Conservation (phyloP, 75 land plant genomes). For the Pinus tabuliformis region DNA sequence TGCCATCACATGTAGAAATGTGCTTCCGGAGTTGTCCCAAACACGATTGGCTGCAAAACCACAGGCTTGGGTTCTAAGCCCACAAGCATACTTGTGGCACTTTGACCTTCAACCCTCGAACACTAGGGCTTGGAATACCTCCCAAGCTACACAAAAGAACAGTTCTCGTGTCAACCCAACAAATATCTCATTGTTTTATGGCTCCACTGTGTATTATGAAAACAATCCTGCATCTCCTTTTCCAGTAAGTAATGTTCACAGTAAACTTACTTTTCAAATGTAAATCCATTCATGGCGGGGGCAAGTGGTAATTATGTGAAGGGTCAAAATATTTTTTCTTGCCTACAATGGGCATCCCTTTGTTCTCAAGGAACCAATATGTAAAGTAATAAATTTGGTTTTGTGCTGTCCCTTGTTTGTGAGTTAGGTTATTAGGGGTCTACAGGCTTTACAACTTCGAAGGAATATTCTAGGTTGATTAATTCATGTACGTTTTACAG, state of each 20-base stretch:
- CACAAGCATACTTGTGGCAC: too few relatives aligned
- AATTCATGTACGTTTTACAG: slow-evolving; percentile 22
- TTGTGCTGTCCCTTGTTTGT: not conserved
- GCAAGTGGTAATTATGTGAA: not conserved
- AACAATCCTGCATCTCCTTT: not conserved
- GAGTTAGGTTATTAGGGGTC: not conserved
- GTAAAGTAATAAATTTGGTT: not conserved
- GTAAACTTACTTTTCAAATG: not conserved
- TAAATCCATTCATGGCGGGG: not conserved
- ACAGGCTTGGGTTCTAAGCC: too few relatives aligned
- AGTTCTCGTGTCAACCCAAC: not conserved
- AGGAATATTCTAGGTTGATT: slow-evolving; percentile 1
- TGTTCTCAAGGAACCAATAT: not conserved
- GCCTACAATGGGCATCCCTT: not conserved
- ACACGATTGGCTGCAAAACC: too few relatives aligned
- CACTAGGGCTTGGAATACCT: too few relatives aligned
- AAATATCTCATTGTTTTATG: not conserved
- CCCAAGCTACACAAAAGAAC: too few relatives aligned
- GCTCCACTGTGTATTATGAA: not conserved
- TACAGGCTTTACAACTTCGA: not conserved
- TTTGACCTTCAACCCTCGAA: too few relatives aligned
- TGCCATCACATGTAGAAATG: too few relatives aligned
- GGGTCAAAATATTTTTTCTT: not conserved
- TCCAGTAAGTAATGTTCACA: not conserved
- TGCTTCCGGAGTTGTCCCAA: too few relatives aligned